These are phyloP conservation scores for Metschnikowia picachoensis DNA, from an alignment of 805 yeast species.

Conservation along the genomic window DNA sequence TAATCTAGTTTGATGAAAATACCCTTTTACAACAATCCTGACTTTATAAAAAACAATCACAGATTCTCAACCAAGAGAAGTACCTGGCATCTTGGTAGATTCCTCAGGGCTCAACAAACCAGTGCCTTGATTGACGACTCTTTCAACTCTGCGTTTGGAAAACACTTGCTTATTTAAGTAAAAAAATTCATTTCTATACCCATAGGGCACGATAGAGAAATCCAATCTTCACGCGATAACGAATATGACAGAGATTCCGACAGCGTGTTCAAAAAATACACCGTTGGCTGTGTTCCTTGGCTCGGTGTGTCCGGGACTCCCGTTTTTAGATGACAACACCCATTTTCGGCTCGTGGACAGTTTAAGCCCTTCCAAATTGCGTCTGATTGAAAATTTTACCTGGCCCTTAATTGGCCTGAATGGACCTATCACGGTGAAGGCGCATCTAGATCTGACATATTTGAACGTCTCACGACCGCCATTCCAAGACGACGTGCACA, in stretches of 20 bases:
- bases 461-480: conserved; percentile 39
- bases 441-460: conserved; percentile 23
- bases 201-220: too few species aligned
- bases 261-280: conserved; percentile 23
- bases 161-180: too few species aligned
- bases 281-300: conserved; percentile 28
- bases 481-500: conserved; percentile 17
- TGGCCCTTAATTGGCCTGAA: conserved; percentile 28
- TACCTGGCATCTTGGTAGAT: too few species aligned
- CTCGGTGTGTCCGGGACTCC: conserved; percentile 37
- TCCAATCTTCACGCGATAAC: too few species aligned
- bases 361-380: conserved; percentile 6
- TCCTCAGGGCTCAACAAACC: too few species aligned
- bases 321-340: conserved; percentile 30
- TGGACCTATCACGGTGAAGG: conserved; percentile 14
- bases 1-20: too few species aligned
- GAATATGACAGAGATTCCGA: conserved; percentile 9
- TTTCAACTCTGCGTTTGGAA: too few species aligned
- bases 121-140: too few species aligned
- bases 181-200: too few species aligned
- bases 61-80: too few species aligned
- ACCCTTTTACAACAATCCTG: too few species aligned
- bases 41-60: too few species aligned
- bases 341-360: conserved; percentile 25
- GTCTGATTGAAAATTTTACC: conserved; percentile 11